phyloP scores from a whole-genome alignment of 768 basidiomycete species.

The Lactarius sp. region DNA sequence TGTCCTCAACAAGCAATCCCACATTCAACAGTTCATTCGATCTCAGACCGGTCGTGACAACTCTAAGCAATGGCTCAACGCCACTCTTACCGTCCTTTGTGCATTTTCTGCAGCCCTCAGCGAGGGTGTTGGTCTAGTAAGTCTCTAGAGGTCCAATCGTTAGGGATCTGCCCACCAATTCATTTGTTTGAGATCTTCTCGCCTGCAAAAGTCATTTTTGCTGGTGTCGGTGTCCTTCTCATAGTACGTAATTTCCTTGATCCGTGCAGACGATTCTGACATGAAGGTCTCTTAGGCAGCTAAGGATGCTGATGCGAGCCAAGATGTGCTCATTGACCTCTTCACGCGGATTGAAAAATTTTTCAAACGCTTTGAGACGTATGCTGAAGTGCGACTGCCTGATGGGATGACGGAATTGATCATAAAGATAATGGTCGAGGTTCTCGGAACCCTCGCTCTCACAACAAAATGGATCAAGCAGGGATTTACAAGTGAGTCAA shows the following conservation, averaged over 20 bases:
- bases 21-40: not conserved
- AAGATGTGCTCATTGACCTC: not conserved
- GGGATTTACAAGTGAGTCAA: not conserved
- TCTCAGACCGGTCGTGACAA: not conserved
- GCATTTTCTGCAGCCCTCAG: not conserved
- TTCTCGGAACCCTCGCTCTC: constrained; percentile 1
- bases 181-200: not conserved
- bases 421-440: constrained; percentile 2
- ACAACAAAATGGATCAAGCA: constrained; percentile 1
- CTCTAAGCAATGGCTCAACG: not conserved
- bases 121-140: not conserved
- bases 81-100: not conserved
- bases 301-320: not conserved
- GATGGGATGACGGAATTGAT: not conserved
- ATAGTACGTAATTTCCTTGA: not conserved
- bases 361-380: not conserved
- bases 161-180: not conserved
- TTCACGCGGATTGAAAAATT: constrained; percentile 3
- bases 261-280: not conserved
- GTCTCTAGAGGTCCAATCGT: not conserved
- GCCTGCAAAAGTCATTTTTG: not conserved
- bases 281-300: not conserved
- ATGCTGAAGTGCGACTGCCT: not conserved
- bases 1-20: not conserved
- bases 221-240: constrained; percentile 3